A percentile compares a stretch with the other conserved stretches of the same genome.
Conservation (phyloP, 1,139 yeast genomes). For the Hyphopichia wangnamkhiaoensis region DNA sequence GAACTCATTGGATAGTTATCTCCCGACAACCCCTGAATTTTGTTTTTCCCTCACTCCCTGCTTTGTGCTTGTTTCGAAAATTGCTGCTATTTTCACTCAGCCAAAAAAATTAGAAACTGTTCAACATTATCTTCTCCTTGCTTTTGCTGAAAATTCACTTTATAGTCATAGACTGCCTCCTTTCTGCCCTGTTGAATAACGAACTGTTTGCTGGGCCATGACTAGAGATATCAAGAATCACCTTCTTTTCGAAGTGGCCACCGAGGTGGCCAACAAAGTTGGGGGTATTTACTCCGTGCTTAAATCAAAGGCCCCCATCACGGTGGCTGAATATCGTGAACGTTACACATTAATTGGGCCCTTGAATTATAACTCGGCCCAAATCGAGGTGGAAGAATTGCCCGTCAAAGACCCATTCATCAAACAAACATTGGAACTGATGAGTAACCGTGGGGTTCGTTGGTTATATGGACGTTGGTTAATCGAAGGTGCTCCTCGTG, state of each 20-base stretch:
- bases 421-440: slow-evolving; percentile 64
- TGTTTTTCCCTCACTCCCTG: too few species aligned
- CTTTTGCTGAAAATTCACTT: too few species aligned
- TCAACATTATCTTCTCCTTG: background rate
- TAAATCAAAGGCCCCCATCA: slow-evolving; percentile 95
- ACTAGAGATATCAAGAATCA: slow-evolving; percentile 80
- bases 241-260: slow-evolving; percentile 88
- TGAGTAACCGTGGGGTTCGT: slow-evolving; percentile 78
- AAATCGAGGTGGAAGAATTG: slow-evolving; percentile 90
- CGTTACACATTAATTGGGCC: slow-evolving; percentile 90
- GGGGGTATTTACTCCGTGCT: slow-evolving; percentile 98
- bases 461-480: slow-evolving; percentile 95
- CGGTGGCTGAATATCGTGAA: slow-evolving; percentile 89
- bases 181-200: background rate
- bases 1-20: too few species aligned
- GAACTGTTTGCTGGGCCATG: too few species aligned
- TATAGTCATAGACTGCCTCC: too few species aligned
- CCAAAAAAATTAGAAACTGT: too few species aligned
- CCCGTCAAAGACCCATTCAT: slow-evolving; percentile 65
- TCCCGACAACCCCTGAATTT: too few species aligned
- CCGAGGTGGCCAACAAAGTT: slow-evolving; percentile 96
- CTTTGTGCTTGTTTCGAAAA: too few species aligned
- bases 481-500: slow-evolving; percentile 96
- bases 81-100: too few species aligned
- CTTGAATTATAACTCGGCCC: slow-evolving; percentile 75